These are phyloP conservation scores for Wallacemonas collosoma DNA, from an alignment of 208 protist genomes.

Conservation along the genomic window DNA sequence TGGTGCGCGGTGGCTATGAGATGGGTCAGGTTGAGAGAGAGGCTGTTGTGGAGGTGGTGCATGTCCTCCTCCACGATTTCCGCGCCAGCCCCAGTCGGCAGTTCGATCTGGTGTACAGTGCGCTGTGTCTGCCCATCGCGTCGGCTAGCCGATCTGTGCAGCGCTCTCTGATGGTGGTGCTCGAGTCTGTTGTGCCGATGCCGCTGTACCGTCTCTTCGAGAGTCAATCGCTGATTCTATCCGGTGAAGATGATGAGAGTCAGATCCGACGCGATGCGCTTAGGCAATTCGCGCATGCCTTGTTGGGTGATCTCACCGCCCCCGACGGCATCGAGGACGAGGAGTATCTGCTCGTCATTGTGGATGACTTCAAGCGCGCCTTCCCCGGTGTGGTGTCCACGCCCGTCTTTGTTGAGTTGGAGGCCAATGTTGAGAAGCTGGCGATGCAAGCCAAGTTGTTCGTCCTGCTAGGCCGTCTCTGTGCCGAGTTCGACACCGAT, in stretches of 20 bases:
- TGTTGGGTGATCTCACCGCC: constrained; percentile 49
- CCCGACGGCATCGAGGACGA: constrained; percentile 49
- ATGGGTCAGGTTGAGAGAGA: constrained; percentile 26
- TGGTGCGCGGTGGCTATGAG: not conserved
- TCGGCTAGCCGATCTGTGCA: constrained; percentile 41
- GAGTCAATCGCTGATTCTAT: constrained; percentile 45
- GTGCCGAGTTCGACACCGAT: constrained; percentile 68
- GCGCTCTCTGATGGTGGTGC: constrained; percentile 61
- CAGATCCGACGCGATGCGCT: constrained; percentile 33
- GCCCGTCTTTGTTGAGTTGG: constrained; percentile 53
- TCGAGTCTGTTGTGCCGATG: constrained; percentile 66
- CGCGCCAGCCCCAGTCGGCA: constrained; percentile 51
- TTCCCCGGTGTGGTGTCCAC: constrained; percentile 53
- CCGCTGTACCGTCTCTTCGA: constrained; percentile 77
- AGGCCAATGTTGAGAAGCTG: constrained; percentile 41
- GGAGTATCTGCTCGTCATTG: constrained; percentile 69
- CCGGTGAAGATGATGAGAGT: constrained; percentile 26
- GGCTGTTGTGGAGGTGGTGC: constrained; percentile 34
- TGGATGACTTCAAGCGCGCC: constrained; percentile 58
- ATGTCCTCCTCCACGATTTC: constrained; percentile 62
- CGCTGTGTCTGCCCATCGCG: constrained; percentile 68
- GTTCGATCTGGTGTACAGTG: constrained; percentile 79
- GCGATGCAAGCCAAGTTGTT: constrained; percentile 67
- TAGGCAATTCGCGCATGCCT: constrained; percentile 47
- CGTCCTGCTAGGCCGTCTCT: constrained; percentile 59